Evolutionary conservation across 2,329 filamentous ascomycete species (phyloP), one percentile per base, ranked within the genome.

Genomic region (Penicillium aurantiogriseum): DNA sequence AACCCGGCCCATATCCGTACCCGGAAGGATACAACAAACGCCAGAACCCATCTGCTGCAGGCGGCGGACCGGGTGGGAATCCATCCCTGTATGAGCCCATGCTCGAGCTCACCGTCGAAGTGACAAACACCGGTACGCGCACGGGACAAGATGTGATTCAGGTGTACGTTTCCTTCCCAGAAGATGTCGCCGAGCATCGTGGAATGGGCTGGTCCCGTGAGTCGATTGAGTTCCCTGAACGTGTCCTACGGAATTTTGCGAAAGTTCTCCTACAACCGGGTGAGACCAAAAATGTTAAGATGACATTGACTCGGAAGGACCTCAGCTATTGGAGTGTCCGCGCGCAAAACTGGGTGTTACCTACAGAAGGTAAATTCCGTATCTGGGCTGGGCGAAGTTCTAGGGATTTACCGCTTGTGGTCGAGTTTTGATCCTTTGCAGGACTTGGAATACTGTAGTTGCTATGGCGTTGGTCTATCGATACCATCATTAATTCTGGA

Each of bases 251-350:
- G 15, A 88, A 88, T 31, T 92, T 92, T 68, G 86, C 88, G 61
- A 91, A 92, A 77, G 76, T 89, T 2, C 71, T 76, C 27, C 72
- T 91, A 17, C 75, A 79, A 4, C 78, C 81, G 0, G 85, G 84
- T 0, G 77, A 85, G 67, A 80, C 73, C 4, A 72, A 74, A 56
- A 80, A 74, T 0, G 81, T 91, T 0, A 77, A 79, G 21, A 79
- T 91, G 64, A 74, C 77, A 0, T 64, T 91, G 55, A 89, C 82
- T 7, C 81, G 89, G 56, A 84, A 87, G 65, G 89, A 91, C 68
- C 56, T 91, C 54, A 90, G 88, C 63, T 87, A 89, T 45, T 91
- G 89, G 89, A 87, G 89, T 68, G 81, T 85, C 0, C 72, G 77
- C 6, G 70, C 76, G 40, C 88, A 90, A 75, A 90, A 91, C 63